Evolutionary conservation across 1,284 basidiomycete genomes (phyloP).

Genomic region (Marasmius fiardii): DNA sequence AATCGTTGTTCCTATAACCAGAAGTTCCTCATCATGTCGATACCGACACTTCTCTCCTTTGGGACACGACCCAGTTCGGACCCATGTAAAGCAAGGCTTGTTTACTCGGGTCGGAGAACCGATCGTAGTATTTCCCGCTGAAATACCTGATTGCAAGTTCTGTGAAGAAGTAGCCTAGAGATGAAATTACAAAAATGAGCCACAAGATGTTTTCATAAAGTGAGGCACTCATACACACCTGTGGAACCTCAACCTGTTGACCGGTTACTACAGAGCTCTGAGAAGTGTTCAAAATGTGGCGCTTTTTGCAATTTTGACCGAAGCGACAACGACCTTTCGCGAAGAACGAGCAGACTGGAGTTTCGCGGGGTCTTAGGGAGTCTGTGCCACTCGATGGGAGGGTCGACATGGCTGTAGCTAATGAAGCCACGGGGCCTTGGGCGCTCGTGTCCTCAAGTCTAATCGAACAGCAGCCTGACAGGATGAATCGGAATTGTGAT

Average conservation of each 20-base stretch:
- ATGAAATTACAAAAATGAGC: no score
- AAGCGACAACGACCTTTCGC: neutral
- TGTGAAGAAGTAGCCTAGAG: neutral
- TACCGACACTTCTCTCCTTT: constrained; percentile 20
- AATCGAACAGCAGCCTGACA: no score
- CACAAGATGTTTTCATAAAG: no score
- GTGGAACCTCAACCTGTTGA: neutral
- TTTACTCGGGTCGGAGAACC: neutral
- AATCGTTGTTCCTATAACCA: no score
- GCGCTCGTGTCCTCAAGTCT: no score
- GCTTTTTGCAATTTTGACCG: neutral
- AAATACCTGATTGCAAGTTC: neutral
- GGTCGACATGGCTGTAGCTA: no score
- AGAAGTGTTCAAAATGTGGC: neutral
- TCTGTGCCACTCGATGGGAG: no score
- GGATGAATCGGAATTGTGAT: no score
- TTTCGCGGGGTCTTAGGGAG: no score
- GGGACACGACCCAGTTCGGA: constrained; percentile 13
- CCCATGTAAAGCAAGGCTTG: constrained; percentile 1
- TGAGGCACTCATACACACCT: neutral
- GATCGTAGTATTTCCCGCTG: neutral
- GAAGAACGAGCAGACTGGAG: neutral
- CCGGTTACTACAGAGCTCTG: neutral
- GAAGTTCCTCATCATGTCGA: constrained; percentile 15
- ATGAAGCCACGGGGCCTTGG: no score